These are phyloP conservation scores for Lentinula sp. DNA, from an alignment of 768 basidiomycete genomes.

Conservation along the genomic window DNA sequence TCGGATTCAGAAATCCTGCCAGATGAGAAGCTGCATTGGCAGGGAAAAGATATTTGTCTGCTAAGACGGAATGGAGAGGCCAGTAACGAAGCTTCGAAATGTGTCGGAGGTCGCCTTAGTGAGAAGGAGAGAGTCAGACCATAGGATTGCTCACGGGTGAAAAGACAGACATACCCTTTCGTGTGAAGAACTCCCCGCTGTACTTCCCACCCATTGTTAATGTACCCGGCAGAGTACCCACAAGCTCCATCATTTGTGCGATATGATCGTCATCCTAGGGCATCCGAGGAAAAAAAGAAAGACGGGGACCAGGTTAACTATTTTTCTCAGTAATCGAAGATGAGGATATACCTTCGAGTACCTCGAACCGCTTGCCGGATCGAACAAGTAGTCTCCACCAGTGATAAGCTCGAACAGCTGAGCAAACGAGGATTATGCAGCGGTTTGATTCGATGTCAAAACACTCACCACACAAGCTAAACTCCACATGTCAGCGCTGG, in stretches of 20 bases:
- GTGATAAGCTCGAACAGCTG: conserved; percentile 94
- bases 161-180: conserved; percentile 61
- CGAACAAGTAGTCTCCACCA: conserved; percentile 97
- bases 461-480: conserved; percentile 83
- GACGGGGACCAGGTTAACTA: background rate
- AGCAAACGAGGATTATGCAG: background rate
- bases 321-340: background rate
- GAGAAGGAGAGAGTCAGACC: background rate
- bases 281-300: background rate
- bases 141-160: background rate
- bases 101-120: conserved; percentile 74
- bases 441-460: background rate
- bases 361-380: conserved; percentile 89
- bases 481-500: conserved; percentile 96
- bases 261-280: conserved; percentile 83
- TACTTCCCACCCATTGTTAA: conserved; percentile 91
- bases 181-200: conserved; percentile 90
- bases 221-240: conserved; percentile 82
- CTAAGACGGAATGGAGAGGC: conserved; percentile 75
- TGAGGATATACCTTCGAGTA: conserved; percentile 59
- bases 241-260: conserved; percentile 94
- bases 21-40: conserved; percentile 76
- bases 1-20: conserved; percentile 76
- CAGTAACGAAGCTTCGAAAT: conserved; percentile 93
- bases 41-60: conserved; percentile 96